A percentile compares a stretch with the other conserved stretches of the same genome.
These are phyloP conservation scores for Berberis vulgaris DNA, from an alignment of 164 flowering plant genomes.

Conservation along the genomic window DNA sequence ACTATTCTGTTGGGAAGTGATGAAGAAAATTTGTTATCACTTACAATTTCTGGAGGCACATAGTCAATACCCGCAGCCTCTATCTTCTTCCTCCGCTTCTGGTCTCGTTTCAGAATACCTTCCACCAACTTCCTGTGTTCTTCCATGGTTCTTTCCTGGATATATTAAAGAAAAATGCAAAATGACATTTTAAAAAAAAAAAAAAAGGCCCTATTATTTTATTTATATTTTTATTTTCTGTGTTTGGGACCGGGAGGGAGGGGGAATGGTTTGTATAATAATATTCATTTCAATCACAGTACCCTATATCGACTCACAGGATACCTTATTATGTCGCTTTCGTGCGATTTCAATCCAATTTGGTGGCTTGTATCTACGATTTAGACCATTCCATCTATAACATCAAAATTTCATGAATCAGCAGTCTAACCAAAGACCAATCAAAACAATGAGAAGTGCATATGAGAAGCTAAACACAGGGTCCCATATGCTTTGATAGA, in stretches of 20 bases:
- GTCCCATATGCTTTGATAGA: too few species aligned
- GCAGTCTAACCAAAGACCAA: too few species aligned
- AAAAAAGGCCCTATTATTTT: neutral
- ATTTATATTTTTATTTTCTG: neutral
- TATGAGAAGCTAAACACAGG: too few species aligned
- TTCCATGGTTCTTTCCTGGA: constrained; percentile 65
- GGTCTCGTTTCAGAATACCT: constrained; percentile 46
- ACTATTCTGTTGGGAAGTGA: too few species aligned
- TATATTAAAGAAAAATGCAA: neutral
- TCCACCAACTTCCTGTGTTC: constrained; percentile 59
- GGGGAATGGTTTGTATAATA: too few species aligned
- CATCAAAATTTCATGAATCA: too few species aligned
- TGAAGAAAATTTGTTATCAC: constrained; percentile 6
- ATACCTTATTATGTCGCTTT: constrained; percentile 66
- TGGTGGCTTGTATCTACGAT: constrained; percentile 35
- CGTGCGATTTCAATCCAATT: constrained; percentile 54
- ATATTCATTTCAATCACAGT: too few species aligned
- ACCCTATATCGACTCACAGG: neutral
- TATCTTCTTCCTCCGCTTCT: constrained; percentile 56
- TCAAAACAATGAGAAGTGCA: too few species aligned
- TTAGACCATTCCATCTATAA: constrained; percentile 20
- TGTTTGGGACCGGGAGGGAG: neutral
- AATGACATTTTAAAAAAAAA: neutral
- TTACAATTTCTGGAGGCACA: constrained; percentile 80
- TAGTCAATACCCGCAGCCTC: constrained; percentile 89